Evolutionary conservation across 1,284 basidiomycete genomes (phyloP).

Genomic region (Athelia sp.): DNA sequence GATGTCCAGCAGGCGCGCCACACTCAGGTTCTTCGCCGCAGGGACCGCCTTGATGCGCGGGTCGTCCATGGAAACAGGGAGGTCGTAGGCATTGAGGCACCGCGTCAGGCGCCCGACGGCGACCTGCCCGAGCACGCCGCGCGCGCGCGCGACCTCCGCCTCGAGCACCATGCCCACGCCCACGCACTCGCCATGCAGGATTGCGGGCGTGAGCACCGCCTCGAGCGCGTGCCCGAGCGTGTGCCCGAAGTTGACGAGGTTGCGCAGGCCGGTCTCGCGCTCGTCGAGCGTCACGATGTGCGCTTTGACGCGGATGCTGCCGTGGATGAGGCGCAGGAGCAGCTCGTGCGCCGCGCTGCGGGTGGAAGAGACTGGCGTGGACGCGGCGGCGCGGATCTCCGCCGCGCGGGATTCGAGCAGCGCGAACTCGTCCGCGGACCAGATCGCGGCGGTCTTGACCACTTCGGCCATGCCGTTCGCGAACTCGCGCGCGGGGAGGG

Average conservation of each 20-base stretch:
- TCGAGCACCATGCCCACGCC: slow-evolving; percentile 93
- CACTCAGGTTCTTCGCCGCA: slow-evolving; percentile 67
- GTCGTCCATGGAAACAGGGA: slow-evolving; percentile 79
- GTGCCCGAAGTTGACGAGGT: slow-evolving; percentile 97
- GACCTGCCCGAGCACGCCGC: slow-evolving; percentile 84
- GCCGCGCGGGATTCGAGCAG: slow-evolving; percentile 80
- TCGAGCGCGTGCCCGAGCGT: slow-evolving; percentile 96
- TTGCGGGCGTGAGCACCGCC: slow-evolving; percentile 84
- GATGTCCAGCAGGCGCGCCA: slow-evolving; percentile 86
- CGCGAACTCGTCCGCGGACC: slow-evolving; percentile 85
- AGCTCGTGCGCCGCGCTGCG: slow-evolving; percentile 74
- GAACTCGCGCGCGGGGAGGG: slow-evolving; percentile 89
- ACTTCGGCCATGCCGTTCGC: slow-evolving; percentile 99
- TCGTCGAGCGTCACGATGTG: slow-evolving; percentile 95
- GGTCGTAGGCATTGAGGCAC: slow-evolving; percentile 81
- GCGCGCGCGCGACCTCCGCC: slow-evolving; percentile 84
- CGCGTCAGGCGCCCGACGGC: slow-evolving; percentile 84
- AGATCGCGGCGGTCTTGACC: slow-evolving; percentile 97
- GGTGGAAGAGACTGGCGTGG: slow-evolving; percentile 65
- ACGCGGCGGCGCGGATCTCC: slow-evolving; percentile 82
- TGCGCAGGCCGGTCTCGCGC: slow-evolving; percentile 90
- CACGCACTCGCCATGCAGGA: slow-evolving; percentile 93
- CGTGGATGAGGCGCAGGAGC: slow-evolving; percentile 80
- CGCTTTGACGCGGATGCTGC: slow-evolving; percentile 88
- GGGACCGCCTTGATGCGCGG: slow-evolving; percentile 71